phyloP scores from a whole-genome alignment of 2,329 filamentous ascomycete genomes.

The Stemphylium lycopersici region DNA sequence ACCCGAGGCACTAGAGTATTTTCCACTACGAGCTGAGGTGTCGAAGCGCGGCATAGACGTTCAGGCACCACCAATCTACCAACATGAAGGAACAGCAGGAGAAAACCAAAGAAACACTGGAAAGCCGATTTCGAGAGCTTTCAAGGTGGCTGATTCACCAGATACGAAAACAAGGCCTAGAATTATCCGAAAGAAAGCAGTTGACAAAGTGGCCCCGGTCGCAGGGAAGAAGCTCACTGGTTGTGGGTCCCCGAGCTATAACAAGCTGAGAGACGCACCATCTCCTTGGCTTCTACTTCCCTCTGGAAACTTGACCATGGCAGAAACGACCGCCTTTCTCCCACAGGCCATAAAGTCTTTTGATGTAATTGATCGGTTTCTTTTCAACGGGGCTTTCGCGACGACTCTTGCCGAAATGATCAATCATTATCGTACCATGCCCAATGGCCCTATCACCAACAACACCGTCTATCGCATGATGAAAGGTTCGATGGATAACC shows the following conservation, averaged over 20 bases:
- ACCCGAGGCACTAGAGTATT: conserved; percentile 9
- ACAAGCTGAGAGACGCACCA: conserved; percentile 27
- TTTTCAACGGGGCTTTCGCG: conserved; percentile 26
- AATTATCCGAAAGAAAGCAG: neutral
- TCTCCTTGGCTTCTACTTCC: conserved; percentile 25
- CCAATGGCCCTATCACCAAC: conserved; percentile 5
- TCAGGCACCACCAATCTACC: conserved; percentile 8
- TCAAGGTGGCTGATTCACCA: neutral
- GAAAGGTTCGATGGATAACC: conserved; percentile 21
- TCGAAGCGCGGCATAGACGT: neutral
- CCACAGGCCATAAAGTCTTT: conserved; percentile 30
- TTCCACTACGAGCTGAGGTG: conserved; percentile 12
- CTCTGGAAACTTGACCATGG: conserved; percentile 30
- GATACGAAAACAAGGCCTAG: neutral
- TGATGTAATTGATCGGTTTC: conserved; percentile 31
- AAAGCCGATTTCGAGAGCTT: neutral
- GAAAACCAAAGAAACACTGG: neutral
- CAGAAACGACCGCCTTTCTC: conserved; percentile 33
- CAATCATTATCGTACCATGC: conserved; percentile 24
- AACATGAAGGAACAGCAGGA: neutral
- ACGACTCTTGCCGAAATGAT: conserved; percentile 21
- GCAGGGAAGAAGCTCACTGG: neutral
- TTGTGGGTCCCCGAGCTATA: neutral
- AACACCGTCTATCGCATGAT: conserved; percentile 30
- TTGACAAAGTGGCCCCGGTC: neutral